Percentiles rank a stretch among this genome's conserved stretches.
phyloP scores from a whole-genome alignment of 192 early-diverging fungal species.

The Coemansia sp. region DNA sequence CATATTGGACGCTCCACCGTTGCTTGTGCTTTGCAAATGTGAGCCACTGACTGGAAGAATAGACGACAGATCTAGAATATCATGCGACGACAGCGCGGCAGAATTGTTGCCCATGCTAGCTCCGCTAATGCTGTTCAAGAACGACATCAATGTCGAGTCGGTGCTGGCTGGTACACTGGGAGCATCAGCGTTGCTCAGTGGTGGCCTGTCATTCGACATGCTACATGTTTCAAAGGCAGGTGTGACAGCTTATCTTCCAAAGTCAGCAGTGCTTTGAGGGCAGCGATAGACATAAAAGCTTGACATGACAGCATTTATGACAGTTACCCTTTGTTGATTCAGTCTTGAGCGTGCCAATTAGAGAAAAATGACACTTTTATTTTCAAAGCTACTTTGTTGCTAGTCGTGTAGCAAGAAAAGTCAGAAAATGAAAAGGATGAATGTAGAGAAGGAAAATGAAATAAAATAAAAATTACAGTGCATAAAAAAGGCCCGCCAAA shows the following conservation, averaged over 20 bases:
- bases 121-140: slow-evolving; percentile 18
- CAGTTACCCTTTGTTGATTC: slow-evolving; percentile 6
- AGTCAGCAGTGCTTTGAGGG: slow-evolving; percentile 1
- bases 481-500: neutral
- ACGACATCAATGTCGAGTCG: slow-evolving; percentile 12
- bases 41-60: slow-evolving; percentile 17
- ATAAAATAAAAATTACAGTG: neutral
- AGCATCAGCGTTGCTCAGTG: neutral
- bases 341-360: neutral
- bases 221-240: slow-evolving; percentile 10
- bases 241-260: slow-evolving; percentile 1
- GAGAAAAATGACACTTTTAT: neutral
- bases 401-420: neutral
- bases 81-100: neutral
- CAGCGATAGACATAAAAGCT: neutral
- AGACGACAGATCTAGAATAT: slow-evolving; percentile 21
- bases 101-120: slow-evolving; percentile 6
- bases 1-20: neutral
- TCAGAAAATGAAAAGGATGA: neutral
- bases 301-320: neutral
- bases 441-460: neutral
- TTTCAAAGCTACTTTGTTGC: neutral
- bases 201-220: slow-evolving; percentile 22
- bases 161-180: slow-evolving; percentile 4
- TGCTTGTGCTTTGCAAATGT: neutral